A percentile compares a stretch with the other conserved stretches of the same genome.
Conservation (phyloP, 2,329 filamentous ascomycete species). For the Penicillium nordicum region DNA sequence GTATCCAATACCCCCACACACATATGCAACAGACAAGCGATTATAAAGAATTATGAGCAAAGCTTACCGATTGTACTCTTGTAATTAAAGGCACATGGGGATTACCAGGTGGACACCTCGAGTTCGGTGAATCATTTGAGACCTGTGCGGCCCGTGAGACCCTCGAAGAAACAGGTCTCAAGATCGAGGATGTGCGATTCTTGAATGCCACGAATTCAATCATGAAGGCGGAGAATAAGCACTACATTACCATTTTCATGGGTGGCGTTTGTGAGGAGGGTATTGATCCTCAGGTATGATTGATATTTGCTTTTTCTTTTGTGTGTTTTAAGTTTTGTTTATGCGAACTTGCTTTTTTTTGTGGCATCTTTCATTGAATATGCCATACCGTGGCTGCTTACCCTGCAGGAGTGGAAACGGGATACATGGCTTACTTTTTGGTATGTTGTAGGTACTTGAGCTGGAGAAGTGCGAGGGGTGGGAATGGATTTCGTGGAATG, state of each 20-base stretch:
- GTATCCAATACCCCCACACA: background rate
- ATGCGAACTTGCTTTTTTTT: background rate
- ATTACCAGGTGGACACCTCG: slow-evolving; percentile 73
- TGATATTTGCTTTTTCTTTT: background rate
- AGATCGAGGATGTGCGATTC: slow-evolving; percentile 52
- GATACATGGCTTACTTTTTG: background rate
- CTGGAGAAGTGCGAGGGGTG: slow-evolving; percentile 55
- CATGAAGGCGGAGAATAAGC: slow-evolving; percentile 58
- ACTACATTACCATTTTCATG: slow-evolving; percentile 74
- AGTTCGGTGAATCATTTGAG: slow-evolving; percentile 62
- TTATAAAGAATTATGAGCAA: background rate
- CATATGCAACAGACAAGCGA: background rate
- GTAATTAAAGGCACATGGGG: slow-evolving; percentile 55
- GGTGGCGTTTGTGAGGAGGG: slow-evolving; percentile 48
- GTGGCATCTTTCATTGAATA: background rate
- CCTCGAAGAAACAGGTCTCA: slow-evolving; percentile 66
- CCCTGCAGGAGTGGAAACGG: background rate
- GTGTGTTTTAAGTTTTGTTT: too few relatives aligned
- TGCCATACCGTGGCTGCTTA: background rate
- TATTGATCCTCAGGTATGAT: slow-evolving; percentile 52
- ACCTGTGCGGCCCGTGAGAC: slow-evolving; percentile 65
- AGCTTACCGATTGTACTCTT: background rate
- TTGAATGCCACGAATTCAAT: slow-evolving; percentile 65
- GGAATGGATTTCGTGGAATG: slow-evolving; percentile 53
- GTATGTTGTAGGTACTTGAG: slow-evolving; percentile 33